Conservation (phyloP, 2,329 filamentous ascomycete species). For the Pseudocercospora ulei region DNA sequence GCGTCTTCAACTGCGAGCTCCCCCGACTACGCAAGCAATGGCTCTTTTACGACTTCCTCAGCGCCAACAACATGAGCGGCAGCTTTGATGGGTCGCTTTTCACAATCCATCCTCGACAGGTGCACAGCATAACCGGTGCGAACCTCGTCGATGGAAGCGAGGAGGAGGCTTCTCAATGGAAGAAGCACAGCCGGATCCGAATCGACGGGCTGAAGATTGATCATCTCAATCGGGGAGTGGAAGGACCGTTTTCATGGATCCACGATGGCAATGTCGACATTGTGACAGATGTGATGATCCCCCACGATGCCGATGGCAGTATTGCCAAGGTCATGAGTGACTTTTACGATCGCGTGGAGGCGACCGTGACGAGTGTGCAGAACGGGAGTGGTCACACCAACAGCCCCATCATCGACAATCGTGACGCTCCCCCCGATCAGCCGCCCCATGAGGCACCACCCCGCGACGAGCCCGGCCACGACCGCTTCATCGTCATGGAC, state of each 20-base stretch:
- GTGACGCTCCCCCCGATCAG: slow-evolving; percentile 9
- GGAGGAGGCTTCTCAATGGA: slow-evolving; percentile 67
- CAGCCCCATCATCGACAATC: slow-evolving; percentile 25
- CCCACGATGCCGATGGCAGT: slow-evolving; percentile 74
- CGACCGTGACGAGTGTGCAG: slow-evolving; percentile 56
- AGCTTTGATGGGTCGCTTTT: slow-evolving; percentile 93
- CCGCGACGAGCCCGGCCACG: slow-evolving; percentile 45
- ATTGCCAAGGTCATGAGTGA: slow-evolving; percentile 93
- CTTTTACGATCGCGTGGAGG: slow-evolving; percentile 91
- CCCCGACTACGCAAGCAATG: slow-evolving; percentile 89
- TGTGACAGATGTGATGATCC: slow-evolving; percentile 89
- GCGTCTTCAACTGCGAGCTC: slow-evolving; percentile 90
- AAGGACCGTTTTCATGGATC: slow-evolving; percentile 95
- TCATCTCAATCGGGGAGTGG: slow-evolving; percentile 84
- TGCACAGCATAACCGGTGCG: slow-evolving; percentile 64
- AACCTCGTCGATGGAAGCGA: slow-evolving; percentile 49
- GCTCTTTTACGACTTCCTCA: slow-evolving; percentile 95
- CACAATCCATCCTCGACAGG: slow-evolving; percentile 88
- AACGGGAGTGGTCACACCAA: slow-evolving; percentile 17
- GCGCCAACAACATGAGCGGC: slow-evolving; percentile 90
- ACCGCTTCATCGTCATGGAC: slow-evolving; percentile 83
- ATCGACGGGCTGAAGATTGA: slow-evolving; percentile 93
- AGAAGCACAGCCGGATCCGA: slow-evolving; percentile 84
- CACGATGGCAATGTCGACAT: slow-evolving; percentile 96
- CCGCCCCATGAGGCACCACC: slow-evolving; percentile 1